Base-by-base conservation (phyloP, 2,329 filamentous ascomycete species). In the Fusarium annulatum region DNA sequence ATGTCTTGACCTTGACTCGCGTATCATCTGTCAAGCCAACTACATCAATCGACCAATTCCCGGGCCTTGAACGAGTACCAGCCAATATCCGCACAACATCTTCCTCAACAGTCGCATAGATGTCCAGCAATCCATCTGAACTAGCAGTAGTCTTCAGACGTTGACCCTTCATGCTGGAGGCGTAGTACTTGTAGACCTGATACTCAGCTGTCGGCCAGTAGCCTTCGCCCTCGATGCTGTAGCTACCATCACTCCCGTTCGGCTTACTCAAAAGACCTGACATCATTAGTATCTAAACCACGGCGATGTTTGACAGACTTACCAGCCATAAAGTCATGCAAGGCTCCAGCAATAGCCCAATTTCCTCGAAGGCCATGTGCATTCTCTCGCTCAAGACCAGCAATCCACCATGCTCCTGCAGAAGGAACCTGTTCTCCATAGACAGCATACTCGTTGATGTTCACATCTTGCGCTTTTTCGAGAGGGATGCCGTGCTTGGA, bases 401-500 rank as follows among this genome's bases (percentile, higher is more conserved):
- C 76, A 39, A 88, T 85, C 79, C 83, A 87, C 79, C 82, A 88
- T 0, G 82, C 85, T 2, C 82, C 78, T 9, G 78, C 80, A 1
- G 82, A 76, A 0, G 86, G 83, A 14, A 82, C 78, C 61, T 87
- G 84, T 69, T 87, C 83, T 11, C 69, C 69, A 26, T 74, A 79
- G 3, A 73, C 76, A 7, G 79, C 86, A 68, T 88, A 88, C 69
- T 88, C 86, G 68, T 88, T 87, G 74, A 88, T 82, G 66, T 86
- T 85, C 41, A 86, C 79, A 2, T 79, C 78, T 7, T 77, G 76
- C 1, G 78, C 68, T 2, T 55, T 42, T 0, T 67, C 48, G 2
- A 14, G 82, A 15, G 66, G 23, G 0, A 68, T 39, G 1, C 38
- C 18, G 12, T 38, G 42, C 3, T 42, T 69, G 11, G 34, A 28